These are phyloP conservation scores for Fusarium dimerum DNA, from an alignment of 2,329 filamentous ascomycete species.

Conservation along the genomic window DNA sequence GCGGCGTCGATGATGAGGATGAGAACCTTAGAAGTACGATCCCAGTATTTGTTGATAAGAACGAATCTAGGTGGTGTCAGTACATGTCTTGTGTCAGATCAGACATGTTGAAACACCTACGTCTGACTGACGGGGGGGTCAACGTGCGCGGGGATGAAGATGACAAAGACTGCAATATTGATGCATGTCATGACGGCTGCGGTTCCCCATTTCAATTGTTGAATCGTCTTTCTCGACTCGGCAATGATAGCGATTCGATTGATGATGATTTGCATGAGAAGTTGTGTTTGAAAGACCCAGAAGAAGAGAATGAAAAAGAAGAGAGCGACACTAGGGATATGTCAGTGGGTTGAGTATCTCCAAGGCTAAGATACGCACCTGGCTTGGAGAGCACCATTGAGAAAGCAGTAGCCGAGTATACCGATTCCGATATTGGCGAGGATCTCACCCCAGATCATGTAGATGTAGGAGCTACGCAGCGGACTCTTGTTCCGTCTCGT, in stretches of 20 bases:
- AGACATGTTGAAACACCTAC: no score
- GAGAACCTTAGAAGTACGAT: conserved; percentile 52
- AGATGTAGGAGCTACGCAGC: conserved; percentile 39
- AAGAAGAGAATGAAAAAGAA: conserved; percentile 40
- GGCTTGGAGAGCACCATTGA: conserved; percentile 36
- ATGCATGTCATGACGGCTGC: conserved; percentile 47
- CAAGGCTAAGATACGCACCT: conserved; percentile 29
- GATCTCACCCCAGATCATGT: conserved; percentile 50
- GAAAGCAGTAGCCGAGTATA: conserved; percentile 41
- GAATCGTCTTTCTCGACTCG: conserved; percentile 39
- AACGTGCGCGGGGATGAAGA: conserved; percentile 53
- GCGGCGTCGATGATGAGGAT: conserved; percentile 51
- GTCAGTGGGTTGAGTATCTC: no score
- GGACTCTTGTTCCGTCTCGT: conserved; percentile 39
- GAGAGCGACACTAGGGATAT: conserved; percentile 28
- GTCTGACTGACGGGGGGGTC: conserved; percentile 39
- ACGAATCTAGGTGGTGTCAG: conserved; percentile 31
- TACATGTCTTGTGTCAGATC: neutral
- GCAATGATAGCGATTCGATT: conserved; percentile 54
- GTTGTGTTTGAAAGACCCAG: conserved; percentile 50
- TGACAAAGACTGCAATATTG: conserved; percentile 54
- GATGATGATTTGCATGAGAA: conserved; percentile 57
- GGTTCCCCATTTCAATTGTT: conserved; percentile 48
- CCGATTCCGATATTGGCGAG: conserved; percentile 40
- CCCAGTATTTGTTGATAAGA: conserved; percentile 52